A percentile compares a stretch with the other conserved stretches of the same genome.
These are phyloP conservation scores for Prillingera fragicola DNA, from an alignment of 1,284 basidiomycete genomes.

Conservation along the genomic window DNA sequence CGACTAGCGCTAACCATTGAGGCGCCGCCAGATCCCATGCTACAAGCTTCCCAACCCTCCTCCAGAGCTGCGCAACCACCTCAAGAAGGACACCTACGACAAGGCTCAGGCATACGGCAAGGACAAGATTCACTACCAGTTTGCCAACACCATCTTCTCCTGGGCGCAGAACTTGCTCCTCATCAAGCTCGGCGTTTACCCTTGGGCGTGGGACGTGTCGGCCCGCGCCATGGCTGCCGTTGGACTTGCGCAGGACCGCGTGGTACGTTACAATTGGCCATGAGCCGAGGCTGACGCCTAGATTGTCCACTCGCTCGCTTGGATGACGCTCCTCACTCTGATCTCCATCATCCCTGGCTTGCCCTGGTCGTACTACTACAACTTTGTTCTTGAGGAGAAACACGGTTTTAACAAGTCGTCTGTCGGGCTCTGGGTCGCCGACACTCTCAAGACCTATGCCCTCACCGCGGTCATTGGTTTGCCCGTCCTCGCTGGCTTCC, in stretches of 20 bases:
- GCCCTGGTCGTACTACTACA: constrained; percentile 74
- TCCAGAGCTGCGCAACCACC: constrained; percentile 64
- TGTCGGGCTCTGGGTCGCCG: constrained; percentile 63
- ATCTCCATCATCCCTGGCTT: constrained; percentile 63
- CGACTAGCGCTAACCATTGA: constrained; percentile 1
- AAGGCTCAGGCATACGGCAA: constrained; percentile 88
- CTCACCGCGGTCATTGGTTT: constrained; percentile 72
- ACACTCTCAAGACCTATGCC: constrained; percentile 72
- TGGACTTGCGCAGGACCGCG: constrained; percentile 48
- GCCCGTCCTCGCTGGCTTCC: constrained; percentile 79
- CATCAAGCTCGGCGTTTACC: constrained; percentile 70
- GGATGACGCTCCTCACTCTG: constrained; percentile 63
- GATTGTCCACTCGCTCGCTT: constrained; percentile 80
- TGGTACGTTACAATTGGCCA: constrained; percentile 21
- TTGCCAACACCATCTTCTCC: constrained; percentile 67
- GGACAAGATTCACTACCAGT: constrained; percentile 82
- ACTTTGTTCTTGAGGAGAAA: constrained; percentile 89
- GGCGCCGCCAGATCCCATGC: constrained; percentile 68
- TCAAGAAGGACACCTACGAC: constrained; percentile 66
- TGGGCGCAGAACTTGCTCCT: constrained; percentile 66
- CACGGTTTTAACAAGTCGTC: constrained; percentile 98
- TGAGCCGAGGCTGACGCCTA: constrained; percentile 32
- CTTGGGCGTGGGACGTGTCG: constrained; percentile 63
- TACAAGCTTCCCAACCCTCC: constrained; percentile 77
- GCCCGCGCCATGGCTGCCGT: constrained; percentile 46